Evolutionary conservation across 805 yeast genomes (phyloP), one percentile per base, ranked within the genome.

Genomic region (Yarrowia yakushimensis): DNA sequence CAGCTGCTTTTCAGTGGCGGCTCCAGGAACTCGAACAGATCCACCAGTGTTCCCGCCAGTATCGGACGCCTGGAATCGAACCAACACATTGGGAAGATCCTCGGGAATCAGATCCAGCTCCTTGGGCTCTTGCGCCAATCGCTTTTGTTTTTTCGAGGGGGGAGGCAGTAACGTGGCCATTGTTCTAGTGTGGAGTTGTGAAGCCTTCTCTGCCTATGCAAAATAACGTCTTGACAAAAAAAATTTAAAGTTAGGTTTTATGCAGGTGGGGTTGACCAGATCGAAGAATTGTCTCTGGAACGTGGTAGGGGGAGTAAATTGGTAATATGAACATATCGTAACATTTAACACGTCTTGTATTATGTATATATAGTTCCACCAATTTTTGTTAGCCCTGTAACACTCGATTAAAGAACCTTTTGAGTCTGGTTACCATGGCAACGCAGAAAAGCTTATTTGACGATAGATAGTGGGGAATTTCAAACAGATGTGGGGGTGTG

Each of bases 101-200:
- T 72, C 78, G 1, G 97, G 97, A 17, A 87, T 76, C 11, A 88
- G 73, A 59, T 83, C 86, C 27, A 88, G 86, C 59, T 88, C 93
- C 63, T 86, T 84, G 9, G 89, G 88, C 72, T 83, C 79, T 72
- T 91, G 97, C 4, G 96, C 96, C 66, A 81, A 88, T 71, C 85
- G 84, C 74, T 82, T 88, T 72, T 90, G 96, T 71, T 85, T 89
- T 74, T 94, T 93, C 1, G 96, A 87, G 20, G 89, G 96, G 41
- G 97, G 98, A 25, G 99, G 99, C 50, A 94, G 74, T 45, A 90
- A 79, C 0, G 98, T 94, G 59, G 98, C 94, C 98, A 93, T 92
- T 20, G 5, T 43, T 18, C 23, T 36, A 8, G 31, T 17, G 33
- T 23, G 27, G 45, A n/a, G 31, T 22, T 3, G 45, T 41, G n/a